These are phyloP conservation scores for Trichoderma semiorbis DNA, from an alignment of 2,329 filamentous ascomycete genomes.

Conservation along the genomic window DNA sequence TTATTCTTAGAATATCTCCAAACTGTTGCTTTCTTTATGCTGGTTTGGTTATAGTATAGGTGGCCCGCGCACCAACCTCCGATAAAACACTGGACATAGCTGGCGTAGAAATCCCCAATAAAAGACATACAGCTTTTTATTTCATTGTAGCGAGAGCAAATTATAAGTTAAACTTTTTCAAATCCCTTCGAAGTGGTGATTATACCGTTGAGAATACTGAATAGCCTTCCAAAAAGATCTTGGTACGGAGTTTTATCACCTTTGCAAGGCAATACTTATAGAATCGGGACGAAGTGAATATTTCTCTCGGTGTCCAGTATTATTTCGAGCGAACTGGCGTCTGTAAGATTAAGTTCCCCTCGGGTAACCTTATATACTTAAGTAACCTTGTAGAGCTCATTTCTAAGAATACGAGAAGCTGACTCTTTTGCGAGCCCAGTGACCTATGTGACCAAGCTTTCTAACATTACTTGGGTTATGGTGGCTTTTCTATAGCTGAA, in stretches of 20 bases:
- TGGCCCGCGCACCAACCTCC: conserved; percentile 15
- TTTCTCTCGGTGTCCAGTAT: neutral
- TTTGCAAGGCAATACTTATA: neutral
- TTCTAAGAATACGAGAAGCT: neutral
- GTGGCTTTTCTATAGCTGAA: neutral
- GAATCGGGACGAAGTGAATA: neutral
- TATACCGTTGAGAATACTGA: conserved; percentile 5
- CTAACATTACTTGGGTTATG: neutral
- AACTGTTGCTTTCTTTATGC: conserved; percentile 1
- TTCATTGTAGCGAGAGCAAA: neutral
- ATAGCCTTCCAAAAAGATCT: neutral
- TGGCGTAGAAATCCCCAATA: conserved; percentile 17
- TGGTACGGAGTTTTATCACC: neutral
- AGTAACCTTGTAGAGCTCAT: neutral
- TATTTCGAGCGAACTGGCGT: neutral
- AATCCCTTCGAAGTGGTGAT: neutral
- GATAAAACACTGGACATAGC: conserved; percentile 18
- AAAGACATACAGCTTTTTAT: conserved; percentile 15
- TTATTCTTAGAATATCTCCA: neutral
- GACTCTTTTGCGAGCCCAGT: neutral
- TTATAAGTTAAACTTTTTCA: conserved; percentile 17
- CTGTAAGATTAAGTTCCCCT: neutral
- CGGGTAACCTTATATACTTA: neutral
- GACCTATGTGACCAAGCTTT: neutral
- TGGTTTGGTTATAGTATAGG: conserved; percentile 15